Evolutionary conservation across 805 yeast species (phyloP).

Genomic region (Candida chilensis): DNA sequence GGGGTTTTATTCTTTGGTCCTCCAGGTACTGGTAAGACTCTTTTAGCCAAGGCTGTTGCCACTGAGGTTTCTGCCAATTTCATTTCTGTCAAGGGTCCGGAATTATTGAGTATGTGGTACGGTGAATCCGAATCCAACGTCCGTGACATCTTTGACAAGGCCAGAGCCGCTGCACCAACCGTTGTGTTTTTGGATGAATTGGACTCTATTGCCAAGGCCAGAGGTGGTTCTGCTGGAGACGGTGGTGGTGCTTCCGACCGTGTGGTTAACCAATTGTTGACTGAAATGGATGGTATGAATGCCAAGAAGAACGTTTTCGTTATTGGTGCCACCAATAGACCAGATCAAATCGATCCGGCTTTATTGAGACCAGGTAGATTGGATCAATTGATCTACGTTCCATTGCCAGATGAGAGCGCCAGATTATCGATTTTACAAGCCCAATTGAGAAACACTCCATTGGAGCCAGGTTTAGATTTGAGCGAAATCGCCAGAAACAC

Average conservation of each 20-base stretch:
- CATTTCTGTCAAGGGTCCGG: constrained; percentile 96
- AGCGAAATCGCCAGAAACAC: constrained; percentile 86
- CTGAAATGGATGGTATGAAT: constrained; percentile 99
- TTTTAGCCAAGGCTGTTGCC: constrained; percentile 97
- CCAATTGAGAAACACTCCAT: constrained; percentile 96
- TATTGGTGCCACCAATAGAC: constrained; percentile 99
- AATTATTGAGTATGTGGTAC: constrained; percentile 95
- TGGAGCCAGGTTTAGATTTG: constrained; percentile 93
- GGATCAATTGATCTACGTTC: constrained; percentile 97
- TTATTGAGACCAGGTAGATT: constrained; percentile 97
- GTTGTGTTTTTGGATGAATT: constrained; percentile 97
- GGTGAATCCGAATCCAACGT: constrained; percentile 98
- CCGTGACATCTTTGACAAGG: constrained; percentile 96
- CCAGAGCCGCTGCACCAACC: constrained; percentile 99
- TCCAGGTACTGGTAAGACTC: constrained; percentile 99
- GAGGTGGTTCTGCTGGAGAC: constrained; percentile 88
- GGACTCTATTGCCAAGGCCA: constrained; percentile 94
- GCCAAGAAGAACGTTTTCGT: constrained; percentile 98
- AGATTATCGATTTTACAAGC: constrained; percentile 90
- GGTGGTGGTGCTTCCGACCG: constrained; percentile 97
- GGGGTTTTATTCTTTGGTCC: constrained; percentile 99
- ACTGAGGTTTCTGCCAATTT: constrained; percentile 98
- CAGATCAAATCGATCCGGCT: constrained; percentile 99
- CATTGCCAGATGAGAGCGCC: constrained; percentile 93
- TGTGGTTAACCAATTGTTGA: constrained; percentile 90